Evolutionary conservation across 768 basidiomycete genomes (phyloP), one percentile per base, ranked within the genome.

Genomic region (Boletus tylopilopsis): DNA sequence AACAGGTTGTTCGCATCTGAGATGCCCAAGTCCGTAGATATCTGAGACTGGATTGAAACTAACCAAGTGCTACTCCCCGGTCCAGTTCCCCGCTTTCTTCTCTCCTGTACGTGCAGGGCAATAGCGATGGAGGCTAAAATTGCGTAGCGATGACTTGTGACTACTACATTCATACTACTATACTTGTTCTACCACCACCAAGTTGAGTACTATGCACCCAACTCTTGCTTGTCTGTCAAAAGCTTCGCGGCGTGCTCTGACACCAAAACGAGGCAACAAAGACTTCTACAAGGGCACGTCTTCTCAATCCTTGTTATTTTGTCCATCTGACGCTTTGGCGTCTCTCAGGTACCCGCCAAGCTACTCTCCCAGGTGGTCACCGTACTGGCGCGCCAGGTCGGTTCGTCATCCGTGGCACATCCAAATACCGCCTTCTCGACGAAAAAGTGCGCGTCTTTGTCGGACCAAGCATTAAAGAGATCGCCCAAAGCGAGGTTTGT

Each of bases 201-300:
- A 34, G 15, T 34, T 16, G 33, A 30, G 33, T 4, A 12, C 12
- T 37, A 91, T 91, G 89, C 77, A 82, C 60, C 79, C 87, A 5
- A 86, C 90, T 19, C 64, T 79, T 15, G 74, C 72, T n/a, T 73
- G 81, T 47, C 73, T 85, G 3, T 89, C 88, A 27, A 94, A 93
- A 63, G 94, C 94, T 19, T 91, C 89, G 0, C 76, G 95, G 48
- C 75, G 82, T 22, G 80, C 93, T 2, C 73, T 98, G 42, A 93
- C 87, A 0, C 76, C 90, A 0, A 97, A 97, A 67, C 72, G 84
- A 40, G 95, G 81, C 15, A 96, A 96, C 73, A 98, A 97, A 62
- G 92, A 99, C 64, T 97, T 77, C 66, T 97, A 96, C 77, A 98
- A 98, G 70, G 95, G 95, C 87, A 7, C n/a, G 70, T 42, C 8